Evolutionary conservation across 305 asterid genomes (phyloP), one percentile per base, ranked within the genome.

Genomic region (Solanum hybrid): DNA sequence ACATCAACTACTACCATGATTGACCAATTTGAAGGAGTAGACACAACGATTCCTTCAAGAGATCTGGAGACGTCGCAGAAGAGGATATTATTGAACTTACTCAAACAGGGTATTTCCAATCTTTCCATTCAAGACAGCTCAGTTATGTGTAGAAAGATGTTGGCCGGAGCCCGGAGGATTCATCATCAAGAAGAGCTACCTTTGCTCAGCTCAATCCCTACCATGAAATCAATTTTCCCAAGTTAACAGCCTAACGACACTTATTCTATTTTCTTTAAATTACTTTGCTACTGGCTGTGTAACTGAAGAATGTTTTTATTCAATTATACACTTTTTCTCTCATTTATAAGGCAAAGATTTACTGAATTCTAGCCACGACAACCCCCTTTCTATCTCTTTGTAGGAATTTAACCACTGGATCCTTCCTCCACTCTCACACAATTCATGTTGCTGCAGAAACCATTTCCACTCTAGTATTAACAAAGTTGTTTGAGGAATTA

Each of bases 141-240:
- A 45, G 5, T 41, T 27, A 83, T 83, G 75, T 45, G 88, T 83
- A 27, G 73, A 83, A 45, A 83, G 75, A 83, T 29, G 39, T 83
- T 20, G 13, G 73, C 68, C n/a, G n/a, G 68, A 57, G 68, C 39
- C 75, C 27, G 2, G 73, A 29, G 39, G 61, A 79, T 36, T 36
- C 57, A 37, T 79, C 32, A 79, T 36, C 86, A 79, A 79, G 86
- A 36, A 79, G 86, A n/a, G 61, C 61, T 79, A 79, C 38, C 38
- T 83, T 83, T 83, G 27, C 88, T 83, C 75, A 45, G 73, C 88
- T 45, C 73, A 29, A 83, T 83, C 88, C 88, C 75, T 45, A 8
- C 73, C 20, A 45, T 45, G 27, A 45, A 83, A 26, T 83, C 38
- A 83, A 31, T 45, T 83, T 83, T 45, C 75, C 75, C 75, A 83